Base-by-base conservation (phyloP, 768 basidiomycete genomes). In the Leccinum barrowsii region DNA sequence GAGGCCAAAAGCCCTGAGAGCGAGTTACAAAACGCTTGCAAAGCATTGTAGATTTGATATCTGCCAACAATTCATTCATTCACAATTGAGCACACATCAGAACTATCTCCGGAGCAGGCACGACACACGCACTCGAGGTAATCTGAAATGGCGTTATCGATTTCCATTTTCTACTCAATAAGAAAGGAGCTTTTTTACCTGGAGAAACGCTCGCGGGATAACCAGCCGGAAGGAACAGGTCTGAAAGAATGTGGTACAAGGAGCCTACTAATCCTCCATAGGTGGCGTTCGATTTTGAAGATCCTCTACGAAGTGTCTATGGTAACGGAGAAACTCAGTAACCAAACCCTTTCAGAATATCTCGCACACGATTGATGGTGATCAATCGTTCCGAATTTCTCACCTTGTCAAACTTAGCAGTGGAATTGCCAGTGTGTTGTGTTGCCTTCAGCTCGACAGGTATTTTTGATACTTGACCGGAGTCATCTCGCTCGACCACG, bases 21-120 rank as follows among this genome's bases (percentile, higher is more conserved):
- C 0, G 87, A 85, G 64, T 82, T 88, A 65, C 85, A 88, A 61
- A 87, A 88, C 3, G 86, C 84, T 69, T 89, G 87, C 4, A 86
- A 56, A 0, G 83, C 83, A 61, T 89, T 88, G 62, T 82, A 78
- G 13, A 84, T 73, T 66, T 89, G 86, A 63, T 86, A 89, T 59
- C 86, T 88, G 63, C 48, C 52, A 19, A 30, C 12, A 13, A 47
- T 6, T 17, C n/a, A n/a, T 21, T 11, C 6, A 55, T 8, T 42
- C 10, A n/a, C 12, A 30, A 15, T 35, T 56, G 30, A 59, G 66
- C 56, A 47, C 49, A 60, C 52, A 34, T 54, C 22, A 24, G 26
- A n/a, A 5, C 7, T 48, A 50, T 56, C 55, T 19, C 19, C 19
- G 52, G 55, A 7, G 28, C 12, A 22, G 56, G 28, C 13, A 56